phyloP scores from a whole-genome alignment of 2,329 filamentous ascomycete genomes.

The Furcasterigmium furcatum region DNA sequence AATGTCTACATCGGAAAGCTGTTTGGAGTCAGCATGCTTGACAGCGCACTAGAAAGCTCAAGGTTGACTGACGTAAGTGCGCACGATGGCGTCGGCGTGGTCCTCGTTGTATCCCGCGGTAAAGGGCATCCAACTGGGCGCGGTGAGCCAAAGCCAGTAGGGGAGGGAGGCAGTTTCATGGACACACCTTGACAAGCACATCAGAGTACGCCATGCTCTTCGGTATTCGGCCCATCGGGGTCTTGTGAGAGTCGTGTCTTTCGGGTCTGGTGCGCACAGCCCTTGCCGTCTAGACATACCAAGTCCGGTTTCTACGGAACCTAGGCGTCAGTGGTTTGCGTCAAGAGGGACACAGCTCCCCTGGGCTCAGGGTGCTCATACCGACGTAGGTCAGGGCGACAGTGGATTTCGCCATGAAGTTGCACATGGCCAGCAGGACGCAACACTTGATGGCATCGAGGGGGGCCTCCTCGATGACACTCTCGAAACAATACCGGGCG shows the following conservation, averaged over 20 bases:
- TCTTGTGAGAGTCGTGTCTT: neutral
- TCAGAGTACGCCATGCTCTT: conserved; percentile 21
- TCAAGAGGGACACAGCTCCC: too few relatives aligned
- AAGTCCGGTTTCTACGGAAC: conserved; percentile 24
- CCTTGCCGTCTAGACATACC: conserved; percentile 18
- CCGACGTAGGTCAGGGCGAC: conserved; percentile 24
- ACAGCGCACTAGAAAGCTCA: too few relatives aligned
- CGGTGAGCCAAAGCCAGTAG: neutral
- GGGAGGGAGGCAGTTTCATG: neutral
- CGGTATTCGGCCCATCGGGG: conserved; percentile 16
- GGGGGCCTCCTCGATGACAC: conserved; percentile 17
- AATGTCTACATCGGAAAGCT: neutral
- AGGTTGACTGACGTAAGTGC: neutral
- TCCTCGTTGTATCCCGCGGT: neutral
- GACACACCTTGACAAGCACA: conserved; percentile 23
- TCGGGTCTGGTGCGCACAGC: conserved; percentile 8
- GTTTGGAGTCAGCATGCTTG: neutral
- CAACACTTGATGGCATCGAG: conserved; percentile 24
- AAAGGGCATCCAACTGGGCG: neutral
- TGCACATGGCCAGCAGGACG: conserved; percentile 23
- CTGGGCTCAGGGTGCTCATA: conserved; percentile 10
- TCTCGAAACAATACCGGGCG: conserved; percentile 20
- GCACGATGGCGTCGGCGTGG: neutral
- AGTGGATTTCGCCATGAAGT: conserved; percentile 22
- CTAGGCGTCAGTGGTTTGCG: too few relatives aligned